A percentile compares a stretch with the other conserved stretches of the same genome.
phyloP scores from a whole-genome alignment of 805 yeast species.

The Yarrowia sp. region DNA sequence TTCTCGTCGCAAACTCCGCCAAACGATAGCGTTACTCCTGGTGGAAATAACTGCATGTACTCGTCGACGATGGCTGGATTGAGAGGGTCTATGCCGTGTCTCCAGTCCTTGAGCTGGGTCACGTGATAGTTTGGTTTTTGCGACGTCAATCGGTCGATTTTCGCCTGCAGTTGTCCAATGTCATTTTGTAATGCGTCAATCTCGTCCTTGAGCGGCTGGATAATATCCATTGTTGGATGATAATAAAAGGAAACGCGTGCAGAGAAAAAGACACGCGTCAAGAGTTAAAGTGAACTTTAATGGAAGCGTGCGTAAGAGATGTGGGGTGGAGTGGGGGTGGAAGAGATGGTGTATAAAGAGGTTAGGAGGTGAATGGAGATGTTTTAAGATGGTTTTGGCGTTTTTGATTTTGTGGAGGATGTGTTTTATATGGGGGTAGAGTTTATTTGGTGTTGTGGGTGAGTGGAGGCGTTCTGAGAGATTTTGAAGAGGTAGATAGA shows the following conservation, averaged over 20 bases:
- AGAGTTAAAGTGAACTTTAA: slow-evolving; percentile 6
- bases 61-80: slow-evolving; percentile 16
- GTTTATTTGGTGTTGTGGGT: too few species aligned
- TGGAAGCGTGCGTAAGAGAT: neutral
- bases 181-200: neutral
- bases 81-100: slow-evolving; percentile 1
- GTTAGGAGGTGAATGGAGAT: too few species aligned
- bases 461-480: too few species aligned
- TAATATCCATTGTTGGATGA: neutral
- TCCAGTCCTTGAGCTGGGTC: neutral
- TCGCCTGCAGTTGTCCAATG: neutral
- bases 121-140: slow-evolving; percentile 8
- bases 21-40: neutral
- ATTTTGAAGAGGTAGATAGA: too few species aligned
- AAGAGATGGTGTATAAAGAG: neutral
- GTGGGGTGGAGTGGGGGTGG: neutral
- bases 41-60: slow-evolving; percentile 4
- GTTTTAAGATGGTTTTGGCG: too few species aligned
- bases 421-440: too few species aligned
- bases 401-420: too few species aligned
- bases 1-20: slow-evolving; percentile 7
- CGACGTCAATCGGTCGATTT: slow-evolving; percentile 10
- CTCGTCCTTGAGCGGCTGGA: neutral
- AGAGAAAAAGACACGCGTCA: neutral
- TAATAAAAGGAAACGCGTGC: slow-evolving; percentile 1